Base-by-base conservation (phyloP, 2,329 filamentous ascomycete species). In the Xylariaceae sp. region DNA sequence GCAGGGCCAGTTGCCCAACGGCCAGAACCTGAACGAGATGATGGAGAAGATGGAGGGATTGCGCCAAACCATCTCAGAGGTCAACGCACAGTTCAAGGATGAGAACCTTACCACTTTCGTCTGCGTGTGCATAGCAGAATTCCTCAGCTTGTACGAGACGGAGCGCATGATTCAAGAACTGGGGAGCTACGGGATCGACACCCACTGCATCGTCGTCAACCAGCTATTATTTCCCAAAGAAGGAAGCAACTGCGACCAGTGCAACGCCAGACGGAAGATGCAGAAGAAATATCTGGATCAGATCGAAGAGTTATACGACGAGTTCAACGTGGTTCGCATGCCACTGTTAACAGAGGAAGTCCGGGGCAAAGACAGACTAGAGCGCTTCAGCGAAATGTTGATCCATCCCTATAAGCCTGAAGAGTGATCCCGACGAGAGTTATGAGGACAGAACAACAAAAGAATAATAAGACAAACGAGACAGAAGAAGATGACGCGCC, bases 101-200 rank as follows among this genome's bases (percentile, higher is more conserved):
- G 83, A 92, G 40, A 84, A 88, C 51, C 78, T 96, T 55, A 96
- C 89, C 15, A 98, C 92, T 0, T 98, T 98, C 59, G 88, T 98
- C 38, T 97, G 92, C 63, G 92, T 98, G 45, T 95, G 92, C 65
- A 98, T 98, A 62, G 87, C 92, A 37, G 92, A 98, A 67, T 98
- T 98, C 70, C 66, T 98, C 55, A 89, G 83, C 26, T 74, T 98
- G 36, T 98, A 98, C 70, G 92, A 98, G 74, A 98, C 92, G 46
- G 92, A 98, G 73, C 85, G 92, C 56, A 97, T 98, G 92, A 97
- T 98, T 56, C 92, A 98, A 73, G 92, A 98, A 70, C 73, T 98
- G 46, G 82, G 88, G 33, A 85, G 78, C 62, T 98, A 95, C 68
- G 73, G 83, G 58, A 98, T 98, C 61, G 92, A 98, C 64, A 95